phyloP scores from a whole-genome alignment of 345 rosid genomes.

The Eucalyptus viminalis region DNA sequence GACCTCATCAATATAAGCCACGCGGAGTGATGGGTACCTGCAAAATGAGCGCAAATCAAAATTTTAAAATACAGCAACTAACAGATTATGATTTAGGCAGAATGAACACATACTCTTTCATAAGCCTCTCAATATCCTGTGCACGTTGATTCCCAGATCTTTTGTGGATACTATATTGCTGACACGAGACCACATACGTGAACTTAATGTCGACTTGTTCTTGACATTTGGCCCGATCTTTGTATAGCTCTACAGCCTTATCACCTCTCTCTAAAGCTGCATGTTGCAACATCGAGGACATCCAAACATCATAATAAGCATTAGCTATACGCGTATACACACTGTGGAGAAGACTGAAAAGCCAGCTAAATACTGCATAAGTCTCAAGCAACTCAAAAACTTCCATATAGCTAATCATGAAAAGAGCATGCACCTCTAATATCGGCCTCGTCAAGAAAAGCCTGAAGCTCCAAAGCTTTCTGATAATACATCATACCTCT shows the following conservation, averaged over 20 bases:
- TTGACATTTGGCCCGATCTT: constrained; percentile 66
- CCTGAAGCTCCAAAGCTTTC: constrained; percentile 94
- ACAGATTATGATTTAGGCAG: neutral
- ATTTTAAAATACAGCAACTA: neutral
- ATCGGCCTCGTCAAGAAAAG: constrained; percentile 94
- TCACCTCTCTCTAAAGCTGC: constrained; percentile 89
- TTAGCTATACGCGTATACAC: neutral
- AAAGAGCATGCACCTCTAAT: constrained; percentile 52
- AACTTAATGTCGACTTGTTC: constrained; percentile 97
- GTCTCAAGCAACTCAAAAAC: neutral
- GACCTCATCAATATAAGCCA: constrained; percentile 95
- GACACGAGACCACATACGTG: constrained; percentile 93
- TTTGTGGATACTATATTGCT: constrained; percentile 83
- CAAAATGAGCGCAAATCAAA: constrained; percentile 2
- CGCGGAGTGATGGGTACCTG: constrained; percentile 96
- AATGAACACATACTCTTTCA: constrained; percentile 44
- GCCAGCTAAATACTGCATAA: neutral
- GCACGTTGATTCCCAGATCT: constrained; percentile 81
- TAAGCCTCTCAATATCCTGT: constrained; percentile 71
- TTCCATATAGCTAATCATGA: neutral
- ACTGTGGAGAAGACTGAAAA: neutral
- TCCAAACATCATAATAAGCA: neutral
- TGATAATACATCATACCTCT: constrained; percentile 98
- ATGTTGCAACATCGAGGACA: no score
- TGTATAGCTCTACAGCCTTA: constrained; percentile 68